Percentiles rank a stretch among this genome's conserved stretches.
Conservation (phyloP, 805 yeast genomes). For the Ogataea glucozyma region DNA sequence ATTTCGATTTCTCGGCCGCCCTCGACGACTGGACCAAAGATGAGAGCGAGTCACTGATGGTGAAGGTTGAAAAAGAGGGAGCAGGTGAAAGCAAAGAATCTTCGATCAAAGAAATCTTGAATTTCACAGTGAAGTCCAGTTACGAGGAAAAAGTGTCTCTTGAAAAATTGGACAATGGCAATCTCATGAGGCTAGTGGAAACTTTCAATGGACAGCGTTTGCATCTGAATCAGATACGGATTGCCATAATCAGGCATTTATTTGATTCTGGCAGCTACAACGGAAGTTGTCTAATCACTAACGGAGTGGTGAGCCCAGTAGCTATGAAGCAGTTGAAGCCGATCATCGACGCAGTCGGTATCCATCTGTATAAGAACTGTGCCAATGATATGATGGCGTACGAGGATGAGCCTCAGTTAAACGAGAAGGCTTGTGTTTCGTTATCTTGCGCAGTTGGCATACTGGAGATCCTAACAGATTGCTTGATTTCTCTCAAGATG, state of each 20-base stretch:
- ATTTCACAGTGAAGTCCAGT: constrained; percentile 20
- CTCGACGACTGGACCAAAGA: constrained; percentile 25
- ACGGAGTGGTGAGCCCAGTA: constrained; percentile 22
- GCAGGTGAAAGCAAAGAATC: constrained; percentile 18
- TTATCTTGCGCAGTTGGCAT: constrained; percentile 37
- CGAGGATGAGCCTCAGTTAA: not conserved
- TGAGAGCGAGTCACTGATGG: constrained; percentile 26
- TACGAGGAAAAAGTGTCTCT: constrained; percentile 16
- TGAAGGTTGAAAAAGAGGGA: constrained; percentile 20
- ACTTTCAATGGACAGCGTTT: constrained; percentile 18
- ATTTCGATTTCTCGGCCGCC: constrained; percentile 10
- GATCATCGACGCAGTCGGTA: constrained; percentile 32
- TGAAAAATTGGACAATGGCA: constrained; percentile 23
- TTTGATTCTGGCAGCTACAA: constrained; percentile 14
- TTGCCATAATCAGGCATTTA: constrained; percentile 27
- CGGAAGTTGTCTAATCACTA: constrained; percentile 29
- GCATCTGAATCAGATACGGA: constrained; percentile 34
- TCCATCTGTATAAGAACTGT: constrained; percentile 21
- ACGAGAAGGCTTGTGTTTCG: not conserved
- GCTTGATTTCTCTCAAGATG: constrained; percentile 36
- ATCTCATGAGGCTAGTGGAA: constrained; percentile 18
- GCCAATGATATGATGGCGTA: constrained; percentile 8
- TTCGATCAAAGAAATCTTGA: constrained; percentile 36
- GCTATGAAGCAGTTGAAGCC: constrained; percentile 22
- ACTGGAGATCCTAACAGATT: constrained; percentile 46